Evolutionary conservation across 768 basidiomycete species (phyloP).

Genomic region (Artomyces pyxidatus): DNA sequence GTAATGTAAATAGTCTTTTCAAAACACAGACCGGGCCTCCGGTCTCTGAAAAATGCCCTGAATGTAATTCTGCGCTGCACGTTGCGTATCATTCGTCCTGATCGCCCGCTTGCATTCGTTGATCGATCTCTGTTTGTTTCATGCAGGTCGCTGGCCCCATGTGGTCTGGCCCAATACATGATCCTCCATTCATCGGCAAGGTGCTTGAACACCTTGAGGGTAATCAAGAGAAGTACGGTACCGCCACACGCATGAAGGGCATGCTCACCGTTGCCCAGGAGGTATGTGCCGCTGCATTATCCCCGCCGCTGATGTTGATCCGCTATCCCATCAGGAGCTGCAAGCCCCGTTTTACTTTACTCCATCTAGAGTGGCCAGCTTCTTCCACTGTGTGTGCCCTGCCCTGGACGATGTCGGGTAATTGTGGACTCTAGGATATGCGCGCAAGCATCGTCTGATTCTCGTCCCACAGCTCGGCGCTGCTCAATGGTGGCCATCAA

Average conservation of each 20-base stretch:
- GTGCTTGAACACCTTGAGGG: slow-evolving; percentile 67
- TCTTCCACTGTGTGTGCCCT: slow-evolving; percentile 77
- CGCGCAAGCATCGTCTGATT: background rate
- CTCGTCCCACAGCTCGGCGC: slow-evolving; percentile 56
- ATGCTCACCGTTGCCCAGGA: slow-evolving; percentile 91
- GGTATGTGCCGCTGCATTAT: slow-evolving; percentile 49
- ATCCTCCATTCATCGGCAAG: slow-evolving; percentile 61
- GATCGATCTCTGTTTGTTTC: no score
- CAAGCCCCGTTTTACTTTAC: slow-evolving; percentile 81
- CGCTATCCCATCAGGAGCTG: slow-evolving; percentile 55
- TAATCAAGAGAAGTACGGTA: slow-evolving; percentile 63
- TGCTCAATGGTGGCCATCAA: slow-evolving; percentile 77
- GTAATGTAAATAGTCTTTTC: slow-evolving; percentile 54
- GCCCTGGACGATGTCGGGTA: slow-evolving; percentile 69
- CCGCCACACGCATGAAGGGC: slow-evolving; percentile 80
- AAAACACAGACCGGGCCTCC: slow-evolving; percentile 69
- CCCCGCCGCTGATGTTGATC: no score
- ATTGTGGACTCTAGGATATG: slow-evolving; percentile 23
- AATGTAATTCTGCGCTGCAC: slow-evolving; percentile 74
- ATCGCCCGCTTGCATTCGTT: no score
- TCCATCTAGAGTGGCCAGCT: slow-evolving; percentile 66
- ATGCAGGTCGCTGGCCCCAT: slow-evolving; percentile 85
- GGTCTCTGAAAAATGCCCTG: slow-evolving; percentile 60
- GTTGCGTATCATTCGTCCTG: no score
- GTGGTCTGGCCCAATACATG: slow-evolving; percentile 90